phyloP scores from a whole-genome alignment of 352 stramenopile species.

The Phytopythium ostracodes region DNA sequence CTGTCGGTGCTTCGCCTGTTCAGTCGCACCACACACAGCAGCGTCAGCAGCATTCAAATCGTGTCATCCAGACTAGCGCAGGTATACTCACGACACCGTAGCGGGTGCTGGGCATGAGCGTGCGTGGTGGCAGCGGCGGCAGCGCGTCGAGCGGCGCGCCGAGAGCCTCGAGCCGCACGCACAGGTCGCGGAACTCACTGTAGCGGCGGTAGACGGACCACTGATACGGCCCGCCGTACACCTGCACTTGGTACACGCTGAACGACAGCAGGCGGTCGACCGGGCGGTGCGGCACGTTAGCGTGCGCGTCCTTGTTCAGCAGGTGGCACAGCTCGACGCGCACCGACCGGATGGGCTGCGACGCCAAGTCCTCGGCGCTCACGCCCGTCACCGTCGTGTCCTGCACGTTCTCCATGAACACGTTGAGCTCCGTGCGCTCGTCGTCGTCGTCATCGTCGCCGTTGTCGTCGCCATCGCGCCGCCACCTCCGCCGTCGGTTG shows the following conservation, averaged over 20 bases:
- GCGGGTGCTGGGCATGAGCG: slow-evolving; percentile 72
- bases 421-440: slow-evolving; percentile 65
- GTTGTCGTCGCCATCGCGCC: slow-evolving; percentile 9
- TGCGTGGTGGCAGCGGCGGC: slow-evolving; percentile 60
- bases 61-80: background rate
- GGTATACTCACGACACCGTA: slow-evolving; percentile 35
- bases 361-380: slow-evolving; percentile 59
- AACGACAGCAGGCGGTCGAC: slow-evolving; percentile 78
- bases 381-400: slow-evolving; percentile 77
- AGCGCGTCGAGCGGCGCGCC: slow-evolving; percentile 50
- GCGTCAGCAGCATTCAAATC: too few relatives aligned
- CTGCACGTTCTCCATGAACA: slow-evolving; percentile 80
- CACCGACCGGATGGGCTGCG: slow-evolving; percentile 73
- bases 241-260: slow-evolving; percentile 79
- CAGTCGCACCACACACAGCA: background rate
- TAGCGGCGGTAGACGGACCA: slow-evolving; percentile 86
- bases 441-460: slow-evolving; percentile 39
- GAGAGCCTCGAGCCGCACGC: slow-evolving; percentile 37
- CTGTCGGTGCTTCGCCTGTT: slow-evolving; percentile 58
- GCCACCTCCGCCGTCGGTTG: background rate
- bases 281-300: slow-evolving; percentile 62
- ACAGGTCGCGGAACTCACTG: slow-evolving; percentile 73
- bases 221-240: slow-evolving; percentile 81
- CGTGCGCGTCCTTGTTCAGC: slow-evolving; percentile 85
- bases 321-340: slow-evolving; percentile 82